Evolutionary conservation across 2,329 filamentous ascomycete species (phyloP).

Genomic region (Xylariaceae sp.): DNA sequence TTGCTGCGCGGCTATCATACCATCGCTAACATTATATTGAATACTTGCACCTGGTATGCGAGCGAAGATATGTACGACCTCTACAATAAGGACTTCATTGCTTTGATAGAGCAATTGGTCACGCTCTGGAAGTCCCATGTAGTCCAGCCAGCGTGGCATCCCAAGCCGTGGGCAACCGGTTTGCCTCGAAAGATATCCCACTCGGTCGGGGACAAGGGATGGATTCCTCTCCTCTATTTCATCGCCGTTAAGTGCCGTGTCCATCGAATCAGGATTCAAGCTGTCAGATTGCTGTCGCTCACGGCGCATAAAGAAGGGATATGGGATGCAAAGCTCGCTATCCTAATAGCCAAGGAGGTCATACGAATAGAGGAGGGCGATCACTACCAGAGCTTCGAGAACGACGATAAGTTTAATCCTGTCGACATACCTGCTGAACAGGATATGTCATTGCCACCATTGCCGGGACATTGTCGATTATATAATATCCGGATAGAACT

Average conservation of each 20-base stretch:
- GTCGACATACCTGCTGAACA: conserved; percentile 10
- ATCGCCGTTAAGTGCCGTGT: conserved; percentile 45
- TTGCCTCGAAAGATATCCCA: conserved; percentile 30
- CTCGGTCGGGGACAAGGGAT: conserved; percentile 41
- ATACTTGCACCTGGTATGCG: conserved; percentile 31
- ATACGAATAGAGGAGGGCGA: conserved; percentile 18
- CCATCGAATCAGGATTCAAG: conserved; percentile 37
- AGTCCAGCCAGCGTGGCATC: conserved; percentile 9
- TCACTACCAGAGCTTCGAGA: conserved; percentile 7
- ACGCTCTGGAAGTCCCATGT: conserved; percentile 14
- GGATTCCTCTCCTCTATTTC: conserved; percentile 44
- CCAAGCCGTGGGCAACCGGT: conserved; percentile 1
- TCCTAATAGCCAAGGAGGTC: conserved; percentile 11
- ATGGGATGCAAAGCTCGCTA: conserved; percentile 15
- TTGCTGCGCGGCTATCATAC: conserved; percentile 39
- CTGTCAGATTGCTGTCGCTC: conserved; percentile 19
- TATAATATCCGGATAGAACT: conserved; percentile 14
- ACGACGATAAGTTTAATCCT: conserved; percentile 12
- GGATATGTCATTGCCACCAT: conserved; percentile 9
- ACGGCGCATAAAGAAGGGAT: conserved; percentile 18
- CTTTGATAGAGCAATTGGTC: conserved; percentile 28
- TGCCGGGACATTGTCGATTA: conserved; percentile 17
- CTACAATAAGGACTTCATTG: conserved; percentile 33
- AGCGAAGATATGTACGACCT: conserved; percentile 39
- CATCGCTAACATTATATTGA: conserved; percentile 42